Base-by-base conservation (phyloP, 352 stramenopile genomes). In the Pythium rishiriense region DNA sequence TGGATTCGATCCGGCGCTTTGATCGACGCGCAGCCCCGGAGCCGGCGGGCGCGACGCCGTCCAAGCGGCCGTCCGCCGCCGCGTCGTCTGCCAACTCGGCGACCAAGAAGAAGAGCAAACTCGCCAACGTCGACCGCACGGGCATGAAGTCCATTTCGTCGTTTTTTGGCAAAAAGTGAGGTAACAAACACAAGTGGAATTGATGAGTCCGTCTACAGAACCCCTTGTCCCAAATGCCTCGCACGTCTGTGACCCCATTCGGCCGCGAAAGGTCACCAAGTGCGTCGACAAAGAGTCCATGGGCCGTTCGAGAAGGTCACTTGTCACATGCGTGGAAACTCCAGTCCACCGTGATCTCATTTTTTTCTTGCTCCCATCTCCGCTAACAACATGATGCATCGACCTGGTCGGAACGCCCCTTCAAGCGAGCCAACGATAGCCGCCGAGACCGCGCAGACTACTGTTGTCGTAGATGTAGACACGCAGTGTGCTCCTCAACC, bases 61-160 rank as follows among this genome's bases (percentile, higher is more conserved):
- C 58, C 35, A 91, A 91, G 60, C 72, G 81, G 11, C 53, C 73
- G 21, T 78, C 68, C 4, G 56, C 78, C 14, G 50, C 69, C 2
- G 67, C 59, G 58, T 58, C 65, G 14, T 29, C 46, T 22, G n/a
- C 21, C 22, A 62, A 53, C 19, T 66, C 55, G 28, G 68, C 61
- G 11, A 55, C 63, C 39, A 93, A 94, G 69, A 93, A 94, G 72
- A 93, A 92, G 58, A 91, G 80, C 70, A 93, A 93, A 48, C 66
- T 93, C 42, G 84, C 78, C 14, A 91, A 85, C 61, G 81, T 92
- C 26, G 78, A 92, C 41, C 75, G 81, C 48, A 73, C 79, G 10
- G 83, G 86, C 21, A 94, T 94, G 83, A 93, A 93, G 69, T 94
- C 84, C 45, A 74, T 94, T 22, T 87, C 78, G 43, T 92, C 84